These are phyloP conservation scores for Phyllosticta paracitricarpa DNA, from an alignment of 2,329 filamentous ascomycete genomes.

Conservation along the genomic window DNA sequence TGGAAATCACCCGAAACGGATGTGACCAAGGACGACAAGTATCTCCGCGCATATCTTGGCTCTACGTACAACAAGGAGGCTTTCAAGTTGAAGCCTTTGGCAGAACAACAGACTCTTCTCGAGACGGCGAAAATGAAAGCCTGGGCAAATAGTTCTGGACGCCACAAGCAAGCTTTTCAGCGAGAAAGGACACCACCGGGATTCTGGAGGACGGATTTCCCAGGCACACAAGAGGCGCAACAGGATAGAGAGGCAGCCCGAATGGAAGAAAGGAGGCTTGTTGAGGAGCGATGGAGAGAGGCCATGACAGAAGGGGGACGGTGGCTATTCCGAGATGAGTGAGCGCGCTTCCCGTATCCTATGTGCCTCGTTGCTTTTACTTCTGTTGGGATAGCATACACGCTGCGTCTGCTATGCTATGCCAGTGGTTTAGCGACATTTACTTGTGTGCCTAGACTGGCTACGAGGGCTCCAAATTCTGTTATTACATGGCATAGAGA, in stretches of 20 bases:
- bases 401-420: neutral
- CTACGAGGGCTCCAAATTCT: neutral
- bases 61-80: conserved; percentile 26
- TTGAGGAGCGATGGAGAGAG: conserved; percentile 68
- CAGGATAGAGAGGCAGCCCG: conserved; percentile 55
- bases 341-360: neutral
- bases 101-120: conserved; percentile 57
- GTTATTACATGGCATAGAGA: neutral
- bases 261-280: conserved; percentile 51
- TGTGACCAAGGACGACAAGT: conserved; percentile 26
- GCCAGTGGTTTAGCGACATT: neutral
- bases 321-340: conserved; percentile 80
- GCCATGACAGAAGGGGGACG: conserved; percentile 66
- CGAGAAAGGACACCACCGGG: conserved; percentile 68
- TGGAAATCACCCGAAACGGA: conserved; percentile 10
- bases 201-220: conserved; percentile 87
- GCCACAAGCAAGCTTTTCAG: conserved; percentile 65
- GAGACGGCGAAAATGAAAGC: conserved; percentile 65
- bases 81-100: conserved; percentile 40
- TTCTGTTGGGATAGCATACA: neutral
- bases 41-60: conserved; percentile 47
- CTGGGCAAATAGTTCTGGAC: conserved; percentile 66
- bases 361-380: neutral
- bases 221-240: conserved; percentile 70
- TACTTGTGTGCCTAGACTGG: neutral